Evolutionary conservation across 495 filamentous ascomycete species (phyloP).

Genomic region (Podospora bellae-mahoneyi): DNA sequence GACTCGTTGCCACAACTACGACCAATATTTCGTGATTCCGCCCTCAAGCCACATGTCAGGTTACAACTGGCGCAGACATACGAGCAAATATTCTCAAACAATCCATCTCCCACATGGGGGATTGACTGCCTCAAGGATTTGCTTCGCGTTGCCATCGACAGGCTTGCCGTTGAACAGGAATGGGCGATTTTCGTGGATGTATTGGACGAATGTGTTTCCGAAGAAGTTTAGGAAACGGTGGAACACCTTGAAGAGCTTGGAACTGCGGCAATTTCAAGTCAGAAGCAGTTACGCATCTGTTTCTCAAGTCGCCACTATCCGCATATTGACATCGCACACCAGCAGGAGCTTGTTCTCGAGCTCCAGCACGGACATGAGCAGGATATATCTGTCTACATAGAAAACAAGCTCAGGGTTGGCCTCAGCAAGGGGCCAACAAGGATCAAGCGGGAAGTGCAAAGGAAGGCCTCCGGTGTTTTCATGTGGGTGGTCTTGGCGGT

Average conservation of each 20-base stretch:
- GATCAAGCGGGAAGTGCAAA: constrained; percentile 29
- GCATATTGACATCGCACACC: constrained; percentile 36
- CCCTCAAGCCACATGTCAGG: no score
- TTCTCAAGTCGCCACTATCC: constrained; percentile 54
- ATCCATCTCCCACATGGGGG: no score
- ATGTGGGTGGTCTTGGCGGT: constrained; percentile 49
- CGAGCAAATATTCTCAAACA: no score
- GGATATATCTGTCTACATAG: constrained; percentile 27
- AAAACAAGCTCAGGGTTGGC: constrained; percentile 25
- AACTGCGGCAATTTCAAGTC: no score
- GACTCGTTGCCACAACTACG: constrained; percentile 9
- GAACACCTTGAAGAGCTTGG: constrained; percentile 34
- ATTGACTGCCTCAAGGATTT: not conserved
- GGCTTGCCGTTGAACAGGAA: no score
- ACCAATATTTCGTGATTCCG: no score
- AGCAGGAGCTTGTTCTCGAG: constrained; percentile 30
- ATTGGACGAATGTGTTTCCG: constrained; percentile 41
- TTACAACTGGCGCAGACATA: no score
- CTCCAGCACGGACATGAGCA: constrained; percentile 19
- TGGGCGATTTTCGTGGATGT: constrained; percentile 40
- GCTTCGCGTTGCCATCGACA: constrained; percentile 15
- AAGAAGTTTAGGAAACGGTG: constrained; percentile 38
- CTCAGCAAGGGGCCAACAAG: constrained; percentile 17
- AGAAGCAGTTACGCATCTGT: constrained; percentile 16
- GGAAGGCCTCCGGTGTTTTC: constrained; percentile 45